Conservation (phyloP, 129 eudicot genomes). For the Logfia minima region DNA sequence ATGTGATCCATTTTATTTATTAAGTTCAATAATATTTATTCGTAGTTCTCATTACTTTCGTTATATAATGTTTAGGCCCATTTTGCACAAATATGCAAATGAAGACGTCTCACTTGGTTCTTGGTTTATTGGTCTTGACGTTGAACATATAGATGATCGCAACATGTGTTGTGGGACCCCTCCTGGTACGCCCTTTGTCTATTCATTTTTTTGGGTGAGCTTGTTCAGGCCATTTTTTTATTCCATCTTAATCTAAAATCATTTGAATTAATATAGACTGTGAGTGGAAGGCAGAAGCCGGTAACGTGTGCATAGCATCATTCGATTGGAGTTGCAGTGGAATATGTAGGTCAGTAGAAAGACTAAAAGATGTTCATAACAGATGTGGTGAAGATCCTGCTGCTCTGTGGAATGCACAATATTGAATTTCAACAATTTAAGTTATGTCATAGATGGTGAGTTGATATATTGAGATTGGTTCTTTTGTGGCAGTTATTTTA, state of each 20-base stretch:
- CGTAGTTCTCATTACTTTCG: neutral
- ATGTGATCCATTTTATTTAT: no score
- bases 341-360: slow-evolving; percentile 72
- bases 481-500: slow-evolving; percentile 20
- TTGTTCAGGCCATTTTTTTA: neutral
- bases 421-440: slow-evolving; percentile 10
- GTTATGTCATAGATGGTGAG: neutral
- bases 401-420: slow-evolving; percentile 62
- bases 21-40: no score
- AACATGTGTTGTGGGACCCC: slow-evolving; percentile 93
- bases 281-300: slow-evolving; percentile 86
- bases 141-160: slow-evolving; percentile 76
- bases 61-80: slow-evolving; percentile 47
- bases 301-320: slow-evolving; percentile 72
- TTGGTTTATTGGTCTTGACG: slow-evolving; percentile 88
- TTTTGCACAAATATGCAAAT: slow-evolving; percentile 79
- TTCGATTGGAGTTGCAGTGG: slow-evolving; percentile 92
- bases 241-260: neutral
- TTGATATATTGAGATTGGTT: slow-evolving; percentile 18
- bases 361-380: slow-evolving; percentile 64
- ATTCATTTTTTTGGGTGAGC: neutral
- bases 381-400: slow-evolving; percentile 78
- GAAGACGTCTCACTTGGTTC: slow-evolving; percentile 87
- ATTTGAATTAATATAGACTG: slow-evolving; percentile 43
- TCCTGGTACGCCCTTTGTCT: slow-evolving; percentile 50